Conservation (phyloP, 75 land plant species). For the Ceratopteris richardii region DNA sequence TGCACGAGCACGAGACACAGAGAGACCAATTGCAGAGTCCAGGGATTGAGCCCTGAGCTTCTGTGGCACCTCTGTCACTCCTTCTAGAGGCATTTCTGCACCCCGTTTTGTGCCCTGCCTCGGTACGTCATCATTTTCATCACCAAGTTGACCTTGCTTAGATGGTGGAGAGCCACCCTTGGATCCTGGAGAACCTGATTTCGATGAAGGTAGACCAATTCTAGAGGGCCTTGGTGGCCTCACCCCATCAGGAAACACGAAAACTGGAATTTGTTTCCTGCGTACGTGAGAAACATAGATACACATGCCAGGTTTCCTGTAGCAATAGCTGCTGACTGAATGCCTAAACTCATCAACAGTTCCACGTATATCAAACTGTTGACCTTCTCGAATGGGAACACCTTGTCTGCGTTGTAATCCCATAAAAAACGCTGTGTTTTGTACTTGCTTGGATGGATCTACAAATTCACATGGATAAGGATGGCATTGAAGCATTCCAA, state of each 20-base stretch:
- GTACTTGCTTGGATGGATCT: constrained; percentile 49
- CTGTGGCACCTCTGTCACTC: too few relatives aligned
- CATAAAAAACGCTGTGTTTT: constrained; percentile 66
- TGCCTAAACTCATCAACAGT: constrained; percentile 84
- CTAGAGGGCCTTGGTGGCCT: constrained; percentile 47
- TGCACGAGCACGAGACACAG: too few relatives aligned
- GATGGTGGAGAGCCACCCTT: not conserved
- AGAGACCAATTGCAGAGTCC: too few relatives aligned
- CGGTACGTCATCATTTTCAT: too few relatives aligned
- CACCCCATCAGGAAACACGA: constrained; percentile 77
- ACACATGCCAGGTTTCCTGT: constrained; percentile 78
- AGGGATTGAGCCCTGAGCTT: too few relatives aligned
- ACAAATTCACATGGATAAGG: constrained; percentile 78
- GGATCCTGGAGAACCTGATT: not conserved
- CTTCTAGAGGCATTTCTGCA: not conserved
- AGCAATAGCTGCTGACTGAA: constrained; percentile 40
- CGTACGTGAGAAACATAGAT: constrained; percentile 66
- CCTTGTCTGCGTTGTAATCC: constrained; percentile 81
- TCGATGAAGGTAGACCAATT: not conserved
- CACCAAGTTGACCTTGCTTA: not conserved
- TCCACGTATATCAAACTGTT: constrained; percentile 69
- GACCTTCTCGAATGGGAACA: constrained; percentile 47
- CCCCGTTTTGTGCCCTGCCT: not conserved
- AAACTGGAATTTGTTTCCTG: constrained; percentile 52
- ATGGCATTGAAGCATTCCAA: constrained; percentile 86